These are phyloP conservation scores for Cicer arietinum DNA, from an alignment of 306 rosid genomes.

Conservation along the genomic window DNA sequence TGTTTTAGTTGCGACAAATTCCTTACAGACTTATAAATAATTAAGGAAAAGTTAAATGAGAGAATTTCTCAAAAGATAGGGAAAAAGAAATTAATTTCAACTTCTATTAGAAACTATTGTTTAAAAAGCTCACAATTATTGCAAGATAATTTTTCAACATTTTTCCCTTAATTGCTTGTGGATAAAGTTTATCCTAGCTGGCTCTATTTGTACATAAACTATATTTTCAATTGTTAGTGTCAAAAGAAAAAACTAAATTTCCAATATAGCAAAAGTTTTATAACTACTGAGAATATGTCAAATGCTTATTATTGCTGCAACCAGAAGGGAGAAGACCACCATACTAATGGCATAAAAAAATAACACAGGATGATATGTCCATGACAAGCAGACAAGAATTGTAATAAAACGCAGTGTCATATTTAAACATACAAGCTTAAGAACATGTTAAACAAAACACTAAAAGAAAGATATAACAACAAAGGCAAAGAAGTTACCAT, in stretches of 20 bases:
- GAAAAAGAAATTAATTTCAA: background rate
- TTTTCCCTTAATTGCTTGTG: background rate
- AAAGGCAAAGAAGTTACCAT: conserved; percentile 67
- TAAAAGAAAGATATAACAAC: conserved; percentile 20
- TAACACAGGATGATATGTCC: conserved; percentile 21
- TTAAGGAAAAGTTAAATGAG: background rate
- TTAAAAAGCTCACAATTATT: background rate
- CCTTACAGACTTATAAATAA: background rate
- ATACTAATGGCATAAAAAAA: conserved; percentile 7
- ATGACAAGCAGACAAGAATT: conserved; percentile 31
- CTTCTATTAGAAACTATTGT: background rate
- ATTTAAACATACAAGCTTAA: conserved; percentile 17
- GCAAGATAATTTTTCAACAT: background rate
- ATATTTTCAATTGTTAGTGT: background rate
- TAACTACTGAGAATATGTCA: background rate
- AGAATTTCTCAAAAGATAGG: background rate
- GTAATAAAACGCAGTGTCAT: conserved; percentile 1
- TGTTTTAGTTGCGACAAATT: background rate
- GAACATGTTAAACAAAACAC: conserved; percentile 5
- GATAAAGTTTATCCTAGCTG: background rate
- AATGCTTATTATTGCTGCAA: conserved; percentile 20
- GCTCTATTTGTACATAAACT: background rate
- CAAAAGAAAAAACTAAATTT: conserved; percentile 28
- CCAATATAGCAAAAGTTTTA: background rate
- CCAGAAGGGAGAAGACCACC: conserved; percentile 26